Base-by-base conservation (phyloP, 768 basidiomycete species). In the Suillus tomentosus region DNA sequence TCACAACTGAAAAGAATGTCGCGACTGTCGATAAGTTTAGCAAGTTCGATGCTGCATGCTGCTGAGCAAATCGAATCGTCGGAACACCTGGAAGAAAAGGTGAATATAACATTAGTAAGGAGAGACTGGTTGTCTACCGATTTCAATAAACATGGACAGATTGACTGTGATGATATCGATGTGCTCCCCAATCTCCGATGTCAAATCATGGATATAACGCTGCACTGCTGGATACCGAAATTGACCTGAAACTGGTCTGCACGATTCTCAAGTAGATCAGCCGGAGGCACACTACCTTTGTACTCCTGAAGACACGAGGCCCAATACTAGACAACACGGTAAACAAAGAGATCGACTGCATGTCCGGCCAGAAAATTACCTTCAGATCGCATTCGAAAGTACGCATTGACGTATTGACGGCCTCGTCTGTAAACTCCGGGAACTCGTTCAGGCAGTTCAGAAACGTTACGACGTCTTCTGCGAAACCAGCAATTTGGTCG, bases 371-470 rank as follows among this genome's bases (percentile, higher is more conserved):
- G 1, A 47, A 2, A 37, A 8, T 66, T 76, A 81, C 82, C 73
- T 81, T 84, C 47, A 86, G 69, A 66, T 85, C 84, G 0, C 77
- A 81, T 66, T 85, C 81, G 17, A 86, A 80, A 1, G 80, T 76
- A 36, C 79, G 66, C 68, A 85, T 82, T 47, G 83, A 82, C n/a
- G 79, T 73, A 63, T 85, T 83, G 48, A 85, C 78, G 1, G 79
- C 79, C 61, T 85, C 85, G 40, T 85, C 83, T 10, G 77, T 81
- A 57, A 84, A 85, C 69, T 85, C 84, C 1, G 84, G 84, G 47
- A 85, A 85, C 59, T 85, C 85, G 53, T 85, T 84, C 58, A 85
- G 73, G 63, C 83, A 82, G n/a, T 82, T 79, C 48, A 86, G 71
- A 62, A 85, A 85, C 0, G 80, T 82, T n/a, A 77, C 79, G 2